A percentile compares a stretch with the other conserved stretches of the same genome.
phyloP scores from a whole-genome alignment of 495 filamentous ascomycete genomes.

The Neurospora sp. region DNA sequence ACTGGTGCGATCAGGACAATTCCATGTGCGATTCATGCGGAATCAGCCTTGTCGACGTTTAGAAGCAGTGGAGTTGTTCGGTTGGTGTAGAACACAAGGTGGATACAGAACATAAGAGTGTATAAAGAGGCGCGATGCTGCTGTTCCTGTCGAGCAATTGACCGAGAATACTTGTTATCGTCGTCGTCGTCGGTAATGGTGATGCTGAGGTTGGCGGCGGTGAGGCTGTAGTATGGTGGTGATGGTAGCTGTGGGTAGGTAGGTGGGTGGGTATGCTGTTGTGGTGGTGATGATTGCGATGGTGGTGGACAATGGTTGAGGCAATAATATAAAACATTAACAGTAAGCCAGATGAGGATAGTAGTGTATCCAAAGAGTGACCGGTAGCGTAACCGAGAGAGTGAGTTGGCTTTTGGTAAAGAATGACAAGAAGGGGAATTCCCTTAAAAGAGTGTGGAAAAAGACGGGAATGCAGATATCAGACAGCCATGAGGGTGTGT shows the following conservation, averaged over 20 bases:
- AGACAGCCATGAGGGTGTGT: background rate
- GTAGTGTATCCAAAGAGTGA: background rate
- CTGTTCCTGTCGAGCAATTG: background rate
- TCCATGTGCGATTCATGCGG: constrained; percentile 26
- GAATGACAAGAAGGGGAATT: background rate
- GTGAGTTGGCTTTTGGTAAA: background rate
- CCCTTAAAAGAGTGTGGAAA: background rate
- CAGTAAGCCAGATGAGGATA: background rate
- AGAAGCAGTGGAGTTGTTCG: background rate
- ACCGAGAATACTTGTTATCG: background rate
- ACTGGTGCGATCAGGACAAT: constrained; percentile 18
- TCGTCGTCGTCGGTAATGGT: background rate
- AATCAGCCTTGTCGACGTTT: constrained; percentile 2
- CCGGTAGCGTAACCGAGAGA: background rate
- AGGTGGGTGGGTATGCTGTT: background rate
- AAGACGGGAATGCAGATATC: background rate
- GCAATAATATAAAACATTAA: background rate
- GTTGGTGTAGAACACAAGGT: background rate
- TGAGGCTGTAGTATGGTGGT: background rate
- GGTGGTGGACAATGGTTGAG: background rate
- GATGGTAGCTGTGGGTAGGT: background rate
- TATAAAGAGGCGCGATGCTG: background rate
- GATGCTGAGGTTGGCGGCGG: background rate
- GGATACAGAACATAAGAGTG: background rate
- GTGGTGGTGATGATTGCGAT: background rate